phyloP scores from a whole-genome alignment of 1,284 basidiomycete species.

The Sphaerobolus stellatus region DNA sequence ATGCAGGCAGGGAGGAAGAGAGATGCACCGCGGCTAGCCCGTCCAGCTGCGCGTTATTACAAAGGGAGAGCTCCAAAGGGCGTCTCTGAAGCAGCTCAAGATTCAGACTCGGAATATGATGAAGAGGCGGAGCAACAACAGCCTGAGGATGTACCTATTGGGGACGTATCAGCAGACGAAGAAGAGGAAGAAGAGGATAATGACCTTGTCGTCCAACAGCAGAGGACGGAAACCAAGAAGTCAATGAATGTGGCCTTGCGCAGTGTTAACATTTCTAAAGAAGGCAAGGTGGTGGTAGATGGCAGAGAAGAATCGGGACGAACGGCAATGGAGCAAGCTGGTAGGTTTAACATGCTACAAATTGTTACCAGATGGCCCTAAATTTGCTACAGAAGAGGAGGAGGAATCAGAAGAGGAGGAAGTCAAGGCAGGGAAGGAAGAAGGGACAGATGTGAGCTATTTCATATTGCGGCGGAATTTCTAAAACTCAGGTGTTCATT shows the following conservation, averaged over 20 bases:
- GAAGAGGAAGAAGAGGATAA: conserved; percentile 36
- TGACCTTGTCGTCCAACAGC: conserved; percentile 47
- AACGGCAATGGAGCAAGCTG: conserved; percentile 51
- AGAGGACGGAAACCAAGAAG: conserved; percentile 39
- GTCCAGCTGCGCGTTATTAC: conserved; percentile 78
- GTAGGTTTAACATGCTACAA: background rate
- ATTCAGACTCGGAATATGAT: conserved; percentile 57
- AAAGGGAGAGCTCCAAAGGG: conserved; percentile 83
- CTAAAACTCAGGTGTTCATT: background rate
- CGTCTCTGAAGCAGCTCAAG: conserved; percentile 53
- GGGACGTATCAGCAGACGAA: conserved; percentile 34
- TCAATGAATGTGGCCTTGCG: conserved; percentile 70
- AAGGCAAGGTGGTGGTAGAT: conserved; percentile 74
- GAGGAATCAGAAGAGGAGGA: conserved; percentile 43
- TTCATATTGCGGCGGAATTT: conserved; percentile 18
- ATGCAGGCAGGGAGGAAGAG: conserved; percentile 44
- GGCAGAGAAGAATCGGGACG: conserved; percentile 72
- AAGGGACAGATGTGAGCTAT: conserved; percentile 38
- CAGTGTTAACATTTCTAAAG: conserved; percentile 74
- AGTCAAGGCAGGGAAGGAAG: conserved; percentile 51
- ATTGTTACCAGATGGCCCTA: background rate
- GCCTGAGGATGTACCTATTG: conserved; percentile 58
- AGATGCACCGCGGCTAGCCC: conserved; percentile 65
- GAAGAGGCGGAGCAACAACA: conserved; percentile 37
- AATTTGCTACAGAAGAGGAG: conserved; percentile 12